phyloP scores from a whole-genome alignment of 1,139 yeast genomes.

The Suhomyces anneliseae region DNA sequence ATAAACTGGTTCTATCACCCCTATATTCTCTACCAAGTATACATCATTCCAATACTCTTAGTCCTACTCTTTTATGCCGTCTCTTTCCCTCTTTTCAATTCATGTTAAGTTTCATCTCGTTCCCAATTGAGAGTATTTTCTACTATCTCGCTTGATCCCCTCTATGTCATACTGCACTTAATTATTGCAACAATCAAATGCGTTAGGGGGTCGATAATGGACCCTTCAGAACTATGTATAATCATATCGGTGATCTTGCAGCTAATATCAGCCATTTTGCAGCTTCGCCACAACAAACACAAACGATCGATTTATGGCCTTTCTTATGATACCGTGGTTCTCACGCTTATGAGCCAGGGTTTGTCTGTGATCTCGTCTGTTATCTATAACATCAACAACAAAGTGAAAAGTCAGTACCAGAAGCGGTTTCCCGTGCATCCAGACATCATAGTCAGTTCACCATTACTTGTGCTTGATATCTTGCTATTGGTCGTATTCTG shows the following conservation, averaged over 20 bases:
- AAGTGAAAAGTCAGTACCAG: conserved; percentile 16
- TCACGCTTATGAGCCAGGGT: conserved; percentile 16
- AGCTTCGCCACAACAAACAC: conserved; percentile 19
- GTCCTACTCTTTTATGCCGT: no score
- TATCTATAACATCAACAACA: conserved; percentile 14
- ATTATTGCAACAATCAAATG: no score
- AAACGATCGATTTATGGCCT: conserved; percentile 28
- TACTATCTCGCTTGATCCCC: no score
- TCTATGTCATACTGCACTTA: no score
- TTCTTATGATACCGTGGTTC: conserved; percentile 27
- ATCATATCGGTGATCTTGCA: background rate
- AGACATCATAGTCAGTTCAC: conserved; percentile 7
- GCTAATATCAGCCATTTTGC: conserved; percentile 12
- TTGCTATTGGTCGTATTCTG: conserved; percentile 12
- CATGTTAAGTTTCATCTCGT: no score
- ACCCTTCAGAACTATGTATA: no score
- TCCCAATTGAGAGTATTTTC: no score
- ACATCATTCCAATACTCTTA: no score
- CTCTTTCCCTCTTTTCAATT: no score
- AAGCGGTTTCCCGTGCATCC: conserved; percentile 23
- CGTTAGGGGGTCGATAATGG: no score
- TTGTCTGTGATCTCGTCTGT: conserved; percentile 15
- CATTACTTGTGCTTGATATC: conserved; percentile 16
- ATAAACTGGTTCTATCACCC: no score
- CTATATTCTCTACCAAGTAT: no score